phyloP scores from a whole-genome alignment of 805 yeast genomes.

The Suhomyces vadensis region DNA sequence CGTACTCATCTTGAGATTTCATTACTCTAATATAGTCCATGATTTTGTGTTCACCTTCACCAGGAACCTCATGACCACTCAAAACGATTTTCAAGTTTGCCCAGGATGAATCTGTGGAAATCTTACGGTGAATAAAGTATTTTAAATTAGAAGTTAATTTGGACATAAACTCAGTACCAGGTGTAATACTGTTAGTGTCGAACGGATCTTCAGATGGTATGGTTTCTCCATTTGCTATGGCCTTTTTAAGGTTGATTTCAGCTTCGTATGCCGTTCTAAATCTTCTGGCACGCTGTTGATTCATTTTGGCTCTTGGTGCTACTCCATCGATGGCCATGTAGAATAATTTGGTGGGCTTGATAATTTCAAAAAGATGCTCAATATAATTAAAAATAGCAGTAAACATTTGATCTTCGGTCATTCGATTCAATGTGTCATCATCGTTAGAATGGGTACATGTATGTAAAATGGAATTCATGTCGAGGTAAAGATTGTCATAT shows the following conservation, averaged over 20 bases:
- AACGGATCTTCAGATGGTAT: conserved; percentile 83
- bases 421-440: conserved; percentile 55
- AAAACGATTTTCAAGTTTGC: conserved; percentile 71
- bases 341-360: conserved; percentile 81
- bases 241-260: conserved; percentile 72
- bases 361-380: conserved; percentile 86
- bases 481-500: conserved; percentile 91
- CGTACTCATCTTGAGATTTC: conserved; percentile 70
- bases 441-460: conserved; percentile 88
- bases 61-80: conserved; percentile 96
- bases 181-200: conserved; percentile 91
- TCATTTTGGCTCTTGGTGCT: conserved; percentile 98
- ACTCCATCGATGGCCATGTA: conserved; percentile 99
- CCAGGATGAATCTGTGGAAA: conserved; percentile 87
- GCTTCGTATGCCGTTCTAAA: conserved; percentile 94
- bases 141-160: conserved; percentile 77
- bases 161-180: conserved; percentile 97
- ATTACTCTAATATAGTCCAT: conserved; percentile 86
- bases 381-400: conserved; percentile 91
- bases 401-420: conserved; percentile 90
- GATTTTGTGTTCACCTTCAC: conserved; percentile 98
- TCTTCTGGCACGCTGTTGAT: conserved; percentile 95
- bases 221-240: conserved; percentile 68
- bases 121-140: conserved; percentile 85
- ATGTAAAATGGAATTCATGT: conserved; percentile 96